A percentile compares a stretch with the other conserved stretches of the same genome.
Conservation (phyloP, 805 yeast species). For the Metschnikowia aberdeeniae region DNA sequence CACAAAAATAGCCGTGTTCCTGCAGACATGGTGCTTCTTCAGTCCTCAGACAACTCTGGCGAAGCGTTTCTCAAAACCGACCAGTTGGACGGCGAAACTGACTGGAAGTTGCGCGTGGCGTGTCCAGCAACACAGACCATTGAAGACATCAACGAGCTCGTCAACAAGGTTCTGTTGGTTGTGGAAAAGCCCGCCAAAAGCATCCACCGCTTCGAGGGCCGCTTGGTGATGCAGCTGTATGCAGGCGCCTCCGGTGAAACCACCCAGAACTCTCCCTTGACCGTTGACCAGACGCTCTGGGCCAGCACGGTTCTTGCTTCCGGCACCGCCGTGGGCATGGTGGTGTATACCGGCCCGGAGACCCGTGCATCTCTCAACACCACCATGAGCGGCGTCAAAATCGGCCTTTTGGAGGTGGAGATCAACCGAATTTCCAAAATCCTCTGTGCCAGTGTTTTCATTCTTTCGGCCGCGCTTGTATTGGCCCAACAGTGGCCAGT, state of each 20-base stretch:
- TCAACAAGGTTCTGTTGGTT: constrained; percentile 48
- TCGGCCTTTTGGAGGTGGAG: constrained; percentile 86
- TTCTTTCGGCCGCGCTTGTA: constrained; percentile 73
- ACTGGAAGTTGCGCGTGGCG: constrained; percentile 91
- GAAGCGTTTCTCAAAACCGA: constrained; percentile 95
- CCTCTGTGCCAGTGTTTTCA: constrained; percentile 79
- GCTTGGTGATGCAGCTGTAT: constrained; percentile 47
- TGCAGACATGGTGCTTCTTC: constrained; percentile 84
- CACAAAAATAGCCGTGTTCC: constrained; percentile 87
- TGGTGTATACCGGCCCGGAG: constrained; percentile 86
- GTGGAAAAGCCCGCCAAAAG: constrained; percentile 82
- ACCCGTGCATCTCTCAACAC: constrained; percentile 96
- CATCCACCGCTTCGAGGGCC: constrained; percentile 79
- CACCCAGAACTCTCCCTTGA: constrained; percentile 50
- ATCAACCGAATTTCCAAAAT: constrained; percentile 85
- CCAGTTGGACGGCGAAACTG: constrained; percentile 98
- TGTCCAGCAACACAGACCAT: constrained; percentile 63
- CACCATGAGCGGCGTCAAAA: constrained; percentile 78
- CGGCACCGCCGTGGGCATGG: constrained; percentile 84
- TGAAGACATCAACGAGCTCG: constrained; percentile 44
- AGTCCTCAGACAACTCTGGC: constrained; percentile 63
- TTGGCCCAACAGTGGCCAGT: constrained; percentile 69
- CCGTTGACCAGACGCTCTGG: constrained; percentile 94
- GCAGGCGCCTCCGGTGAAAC: constrained; percentile 21
- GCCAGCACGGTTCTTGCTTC: constrained; percentile 96